phyloP scores from a whole-genome alignment of 2,329 filamentous ascomycete species.

The Aspergillus awamori region DNA sequence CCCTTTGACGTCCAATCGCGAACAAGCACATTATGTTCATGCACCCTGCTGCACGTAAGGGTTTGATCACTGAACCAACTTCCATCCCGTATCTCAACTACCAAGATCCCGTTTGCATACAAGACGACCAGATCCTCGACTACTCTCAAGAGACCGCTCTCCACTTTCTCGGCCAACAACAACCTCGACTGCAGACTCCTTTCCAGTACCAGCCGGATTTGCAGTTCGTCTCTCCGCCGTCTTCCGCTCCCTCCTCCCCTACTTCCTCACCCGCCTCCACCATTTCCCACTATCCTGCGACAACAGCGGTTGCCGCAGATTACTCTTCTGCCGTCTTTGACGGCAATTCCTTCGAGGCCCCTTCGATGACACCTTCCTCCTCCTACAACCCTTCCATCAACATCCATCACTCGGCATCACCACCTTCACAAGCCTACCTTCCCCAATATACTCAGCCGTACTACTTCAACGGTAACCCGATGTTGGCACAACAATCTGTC shows the following conservation, averaged over 20 bases:
- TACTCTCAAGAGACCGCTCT: constrained; percentile 30
- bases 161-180: constrained; percentile 29
- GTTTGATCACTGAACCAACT: constrained; percentile 44
- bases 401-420: constrained; percentile 36
- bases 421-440: constrained; percentile 34
- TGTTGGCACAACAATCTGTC: constrained; percentile 45
- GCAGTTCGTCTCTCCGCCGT: constrained; percentile 40
- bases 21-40: constrained; percentile 43
- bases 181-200: constrained; percentile 35
- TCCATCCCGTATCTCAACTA: constrained; percentile 28
- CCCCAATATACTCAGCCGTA: constrained; percentile 34
- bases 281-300: constrained; percentile 33
- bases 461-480: constrained; percentile 34
- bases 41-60: constrained; percentile 45
- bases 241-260: constrained; percentile 41
- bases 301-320: constrained; percentile 29
- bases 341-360: constrained; percentile 37
- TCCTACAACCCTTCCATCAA: constrained; percentile 44
- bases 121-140: constrained; percentile 43
- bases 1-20: constrained; percentile 29
- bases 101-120: constrained; percentile 39
- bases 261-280: constrained; percentile 39
- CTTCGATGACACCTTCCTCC: constrained; percentile 45
- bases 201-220: constrained; percentile 36
- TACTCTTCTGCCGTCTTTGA: constrained; percentile 30